Evolutionary conservation across 805 yeast species (phyloP), one percentile per base, ranked within the genome.

Genomic region (Grigorovia yakushimaensis): DNA sequence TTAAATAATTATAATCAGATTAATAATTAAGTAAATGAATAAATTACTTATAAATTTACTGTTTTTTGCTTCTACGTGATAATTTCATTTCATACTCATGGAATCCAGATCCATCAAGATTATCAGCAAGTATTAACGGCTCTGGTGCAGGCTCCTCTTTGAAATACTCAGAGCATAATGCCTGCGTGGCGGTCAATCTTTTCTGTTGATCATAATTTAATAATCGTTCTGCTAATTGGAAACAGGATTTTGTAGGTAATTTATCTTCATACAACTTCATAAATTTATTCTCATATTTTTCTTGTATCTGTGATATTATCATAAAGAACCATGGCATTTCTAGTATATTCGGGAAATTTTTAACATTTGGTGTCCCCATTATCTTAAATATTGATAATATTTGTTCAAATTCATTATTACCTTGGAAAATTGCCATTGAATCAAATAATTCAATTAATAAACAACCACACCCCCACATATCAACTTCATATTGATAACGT

Each of bases 391-490:
- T 87, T 30, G 82, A 78, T 54, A 77, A 73, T 24, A 93, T 63
- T 62, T 91, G 97, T 45, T 85, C 82, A 38, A 93, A 73, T 59
- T 93, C 98, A 64, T 93, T 95, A 20, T 74, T 73, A 1, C 96
- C 98, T 63, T 83, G 94, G 62, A 93, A 93, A 1, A 83, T 70
- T 0, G 98, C 95, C 30, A 68, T 67, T 53, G 81, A 77, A 1
- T 82, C 76, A 59, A 86, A 88, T 37, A 93, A 64, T 62, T 93
- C 98, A 23, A 88, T 75, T 50, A 93, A 69, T 22, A 93, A 70
- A 68, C 98, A 93, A 2, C 98, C 98, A 51, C 88, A 81, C 0
- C 98, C 96, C 98, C 98, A 93, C 54, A 88, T 81, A 61, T 93
- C 98, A 9, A 93, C 93, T 56, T 86, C 96, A 39, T 88, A 69